A percentile compares a stretch with the other conserved stretches of the same genome.
phyloP scores from a whole-genome alignment of 257 asterid genomes.

The Vinca minor region DNA sequence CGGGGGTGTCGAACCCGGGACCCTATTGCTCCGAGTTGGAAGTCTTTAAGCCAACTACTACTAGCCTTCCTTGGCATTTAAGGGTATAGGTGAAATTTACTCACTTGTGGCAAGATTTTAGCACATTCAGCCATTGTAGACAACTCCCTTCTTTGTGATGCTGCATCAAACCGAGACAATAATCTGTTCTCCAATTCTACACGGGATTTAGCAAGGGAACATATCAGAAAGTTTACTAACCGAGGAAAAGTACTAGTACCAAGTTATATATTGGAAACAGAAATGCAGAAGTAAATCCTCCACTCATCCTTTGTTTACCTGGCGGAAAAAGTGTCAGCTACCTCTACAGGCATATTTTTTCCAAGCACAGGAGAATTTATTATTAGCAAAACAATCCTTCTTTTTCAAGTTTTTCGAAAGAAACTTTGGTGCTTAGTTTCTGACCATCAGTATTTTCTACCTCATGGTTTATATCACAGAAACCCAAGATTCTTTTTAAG shows the following conservation, averaged over 20 bases:
- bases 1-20: too few relatives aligned
- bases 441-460: not conserved
- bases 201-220: slow-evolving; percentile 20
- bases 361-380: not conserved
- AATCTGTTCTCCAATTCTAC: slow-evolving; percentile 94
- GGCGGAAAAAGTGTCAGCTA: not conserved
- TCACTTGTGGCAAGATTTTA: slow-evolving; percentile 85
- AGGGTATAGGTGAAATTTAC: not conserved
- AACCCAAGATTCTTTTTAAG: not conserved
- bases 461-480: not conserved
- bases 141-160: slow-evolving; percentile 85
- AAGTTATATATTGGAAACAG: not conserved
- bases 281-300: not conserved
- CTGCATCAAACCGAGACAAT: slow-evolving; percentile 79
- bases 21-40: too few relatives aligned
- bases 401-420: not conserved
- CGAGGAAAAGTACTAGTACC: slow-evolving; percentile 7
- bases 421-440: not conserved
- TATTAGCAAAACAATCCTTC: not conserved
- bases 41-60: too few relatives aligned
- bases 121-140: slow-evolving; percentile 99
- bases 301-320: not conserved
- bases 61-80: too few relatives aligned
- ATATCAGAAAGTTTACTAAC: slow-evolving; percentile 9
- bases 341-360: not conserved